Base-by-base conservation (phyloP, 805 yeast genomes). In the Wickerhamiella musiphila region DNA sequence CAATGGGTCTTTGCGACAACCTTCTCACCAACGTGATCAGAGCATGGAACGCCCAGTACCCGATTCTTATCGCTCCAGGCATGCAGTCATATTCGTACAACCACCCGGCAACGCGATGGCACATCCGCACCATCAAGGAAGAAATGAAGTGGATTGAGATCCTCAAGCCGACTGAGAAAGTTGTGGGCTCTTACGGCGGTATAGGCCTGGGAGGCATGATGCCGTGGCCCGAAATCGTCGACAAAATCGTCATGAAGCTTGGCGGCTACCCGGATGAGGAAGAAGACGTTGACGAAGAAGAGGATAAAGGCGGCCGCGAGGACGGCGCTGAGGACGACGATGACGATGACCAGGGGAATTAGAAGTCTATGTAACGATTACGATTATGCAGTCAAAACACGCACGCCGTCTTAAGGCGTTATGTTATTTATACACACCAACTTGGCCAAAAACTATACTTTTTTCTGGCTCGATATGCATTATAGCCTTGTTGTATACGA, bases 131-230 rank as follows among this genome's bases (percentile, higher is more conserved):
- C 22, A 69, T 86, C 35, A 66, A 69, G 29, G 93, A 82, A 41
- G 94, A 83, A 42, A 84, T 90, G 90, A 81, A 86, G 22, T 86
- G 92, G 86, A 75, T 86, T 40, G 93, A 82, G 42, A 71, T 86
- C n/a, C 64, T 90, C 49, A 77, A 75, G 51, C 98, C 98, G 0
- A 82, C 83, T 16, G 98, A 86, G 53, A 86, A 86, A 54, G 93
- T 86, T 5, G 72, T 78, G 48, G 82, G 93, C 35, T 68, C 81
- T 26, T 82, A 84, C 58, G 96, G 98, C 39, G 96, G 86, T 46
- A 83, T 90, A 37, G 96, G 96, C n/a, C 78, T 90, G 82, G 96
- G 98, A 30, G 96, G 98, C 34, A 90, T 90, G 96, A 77, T 84
- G 75, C 96, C 90, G 46, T 82, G 92, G 71, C 78, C 81, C 51